These are phyloP conservation scores for Colletotrichum gloeosporioides DNA, from an alignment of 2,329 filamentous ascomycete species.

Conservation along the genomic window DNA sequence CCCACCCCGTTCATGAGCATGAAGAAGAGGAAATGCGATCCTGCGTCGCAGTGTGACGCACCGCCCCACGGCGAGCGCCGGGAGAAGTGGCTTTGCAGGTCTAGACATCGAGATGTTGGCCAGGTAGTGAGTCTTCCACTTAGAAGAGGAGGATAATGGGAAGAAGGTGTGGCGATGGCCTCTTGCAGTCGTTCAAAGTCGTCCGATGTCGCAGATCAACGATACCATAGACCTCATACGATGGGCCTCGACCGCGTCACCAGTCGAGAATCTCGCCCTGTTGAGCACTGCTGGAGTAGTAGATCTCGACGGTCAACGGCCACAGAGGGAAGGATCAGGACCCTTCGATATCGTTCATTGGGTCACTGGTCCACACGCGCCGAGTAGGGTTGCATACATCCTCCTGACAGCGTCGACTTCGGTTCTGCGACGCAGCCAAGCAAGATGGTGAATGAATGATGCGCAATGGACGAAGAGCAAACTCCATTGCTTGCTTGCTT, in stretches of 20 bases:
- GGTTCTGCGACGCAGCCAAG: background rate
- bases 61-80: background rate
- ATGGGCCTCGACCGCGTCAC: constrained; percentile 5
- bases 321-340: background rate
- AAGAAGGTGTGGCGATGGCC: constrained; percentile 3
- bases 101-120: background rate
- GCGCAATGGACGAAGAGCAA: background rate
- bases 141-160: background rate
- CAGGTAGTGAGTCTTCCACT: background rate
- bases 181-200: background rate
- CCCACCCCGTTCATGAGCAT: background rate
- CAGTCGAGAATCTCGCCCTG: constrained; percentile 8
- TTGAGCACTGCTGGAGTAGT: background rate
- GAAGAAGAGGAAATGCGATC: background rate
- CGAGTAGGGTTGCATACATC: constrained; percentile 19
- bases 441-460: background rate
- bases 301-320: constrained; percentile 3
- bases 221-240: background rate
- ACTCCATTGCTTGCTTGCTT: background rate
- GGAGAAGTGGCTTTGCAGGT: background rate
- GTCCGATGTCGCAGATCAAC: constrained; percentile 5
- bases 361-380: background rate
- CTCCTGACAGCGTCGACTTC: background rate
- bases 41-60: background rate
- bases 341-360: constrained; percentile 1